Base-by-base conservation (phyloP, 306 rosid species). In the Cajanus cajan region DNA sequence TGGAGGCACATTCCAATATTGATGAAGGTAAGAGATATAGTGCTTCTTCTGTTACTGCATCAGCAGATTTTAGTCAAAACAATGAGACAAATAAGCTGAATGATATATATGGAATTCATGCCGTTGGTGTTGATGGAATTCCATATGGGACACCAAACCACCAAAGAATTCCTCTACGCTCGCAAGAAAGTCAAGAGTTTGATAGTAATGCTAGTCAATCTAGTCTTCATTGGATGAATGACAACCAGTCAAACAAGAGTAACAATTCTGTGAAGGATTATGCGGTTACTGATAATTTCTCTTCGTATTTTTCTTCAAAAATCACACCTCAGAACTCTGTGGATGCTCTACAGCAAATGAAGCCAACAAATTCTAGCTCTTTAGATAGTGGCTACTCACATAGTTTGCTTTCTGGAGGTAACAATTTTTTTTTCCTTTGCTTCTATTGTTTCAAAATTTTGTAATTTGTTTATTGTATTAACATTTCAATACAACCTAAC, bases 371-470 rank as follows among this genome's bases (percentile, higher is more conserved):
- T 89, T 81, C 83, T 22, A 76, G 83, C 83, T 34, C 57, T 50
- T 68, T 43, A 47, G 85, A 77, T 31, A 69, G 85, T 80, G 72
- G 85, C 78, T 73, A 76, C 74, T 54, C 86, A 57, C 78, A 80
- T 12, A 61, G 85, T 67, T 80, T 79, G 6, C 81, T 58, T 59
- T 83, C 87, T 83, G 93, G 85, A 84, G 96, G 97, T 93, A 80
- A 36, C 34, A 62, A 40, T 77, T 58, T 74, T 52, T 44, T 71
- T 68, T 50, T n/a, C 8, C 48, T 55, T 52, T 72, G 33, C 39
- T 51, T 58, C 37, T 12, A 21, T 44, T 8, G 40, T 71, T 21
- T 77, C 61, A 31, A 59, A 41, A 63, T 45, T 76, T 76, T 71
- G 58, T 44, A 5, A 44, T 50, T 64, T 31, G 28, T 81, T 82